Evolutionary conservation across 139 green algal species (phyloP), one percentile per base, ranked within the genome.

Genomic region (Deuterostichococcus epilithicus): DNA sequence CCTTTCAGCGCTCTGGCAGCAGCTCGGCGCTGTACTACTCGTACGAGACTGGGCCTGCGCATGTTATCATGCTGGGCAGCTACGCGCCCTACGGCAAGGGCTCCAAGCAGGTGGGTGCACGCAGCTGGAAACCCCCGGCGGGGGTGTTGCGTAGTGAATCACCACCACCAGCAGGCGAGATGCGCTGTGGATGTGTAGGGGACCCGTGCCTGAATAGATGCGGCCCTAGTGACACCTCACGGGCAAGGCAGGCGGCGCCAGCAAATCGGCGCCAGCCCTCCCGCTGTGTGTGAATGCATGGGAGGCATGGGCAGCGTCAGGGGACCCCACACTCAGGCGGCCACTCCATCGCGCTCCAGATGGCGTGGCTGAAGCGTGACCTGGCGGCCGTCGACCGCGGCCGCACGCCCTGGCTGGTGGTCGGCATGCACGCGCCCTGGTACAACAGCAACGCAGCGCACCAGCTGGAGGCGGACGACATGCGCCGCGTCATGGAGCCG

Each of bases 391-490:
- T 97, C 36, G 87, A 95, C 79, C 81, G 88, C 35, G 72, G 18
- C 1, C 73, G 78, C 36, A 94, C 91, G n/a, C 91, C 91, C 15
- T 96, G 90, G 90, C 37, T 96, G 33, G 77, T 96, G 33, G 90
- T 86, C 4, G 77, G 74, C 59, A 79, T 92, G 67, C 92, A 97
- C 76, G 90, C 88, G 10, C 92, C 92, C 25, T 97, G 89, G 76
- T 88, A 94, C 86, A 92, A 91, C 82, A 88, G 82, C 80, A 94
- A 95, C 74, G 36, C 63, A 20, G 83, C 78, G 2, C 90, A 95
- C 74, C 81, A 88, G 67, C 77, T 76, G 5, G 91, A 95, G 73
- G 83, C 77, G 28, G 85, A 92, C n/a, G 76, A n/a, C 36, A 93
- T 94, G 86, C 78, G 75, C 74, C 76, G 42, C 3, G 59, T 66